phyloP scores from a whole-genome alignment of 2,329 filamentous ascomycete species.

The Triangularia setosa region DNA sequence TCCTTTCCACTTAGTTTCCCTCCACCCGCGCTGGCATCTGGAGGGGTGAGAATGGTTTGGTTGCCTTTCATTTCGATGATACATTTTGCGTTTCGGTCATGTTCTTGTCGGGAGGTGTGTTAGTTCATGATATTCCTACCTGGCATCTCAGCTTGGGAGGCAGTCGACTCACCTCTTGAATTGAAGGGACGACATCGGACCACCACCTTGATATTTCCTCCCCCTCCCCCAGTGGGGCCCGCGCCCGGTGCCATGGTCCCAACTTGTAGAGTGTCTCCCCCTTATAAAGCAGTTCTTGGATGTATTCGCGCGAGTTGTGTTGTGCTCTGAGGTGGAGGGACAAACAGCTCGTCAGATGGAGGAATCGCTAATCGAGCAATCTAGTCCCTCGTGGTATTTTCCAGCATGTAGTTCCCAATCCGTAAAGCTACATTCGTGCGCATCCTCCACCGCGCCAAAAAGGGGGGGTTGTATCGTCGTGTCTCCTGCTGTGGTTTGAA shows the following conservation, averaged over 20 bases:
- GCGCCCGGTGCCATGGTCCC: constrained; percentile 56
- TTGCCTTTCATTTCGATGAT: constrained; percentile 94
- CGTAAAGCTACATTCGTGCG: constrained; percentile 17
- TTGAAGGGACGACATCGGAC: constrained; percentile 96
- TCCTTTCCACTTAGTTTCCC: constrained; percentile 53
- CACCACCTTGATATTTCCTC: constrained; percentile 99
- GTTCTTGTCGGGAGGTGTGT: constrained; percentile 56
- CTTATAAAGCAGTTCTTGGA: neutral
- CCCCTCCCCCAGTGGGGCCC: constrained; percentile 59
- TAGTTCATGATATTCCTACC: neutral
- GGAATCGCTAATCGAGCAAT: neutral
- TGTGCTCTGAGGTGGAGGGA: neutral
- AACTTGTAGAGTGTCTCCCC: constrained; percentile 1
- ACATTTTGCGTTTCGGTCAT: constrained; percentile 88
- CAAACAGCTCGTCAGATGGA: constrained; percentile 4
- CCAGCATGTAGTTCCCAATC: constrained; percentile 24
- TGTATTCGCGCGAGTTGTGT: neutral
- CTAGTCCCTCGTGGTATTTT: constrained; percentile 14
- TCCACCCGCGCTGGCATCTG: constrained; percentile 59
- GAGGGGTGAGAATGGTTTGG: constrained; percentile 81
- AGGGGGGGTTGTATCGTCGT: constrained; percentile 1
- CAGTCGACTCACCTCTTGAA: constrained; percentile 64
- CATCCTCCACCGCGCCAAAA: constrained; percentile 20
- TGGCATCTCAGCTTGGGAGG: neutral
- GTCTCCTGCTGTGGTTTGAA: neutral